Percentiles rank a stretch among this genome's conserved stretches.
phyloP scores from a whole-genome alignment of 2,329 filamentous ascomycete genomes.

The Corinectria fuckeliana region DNA sequence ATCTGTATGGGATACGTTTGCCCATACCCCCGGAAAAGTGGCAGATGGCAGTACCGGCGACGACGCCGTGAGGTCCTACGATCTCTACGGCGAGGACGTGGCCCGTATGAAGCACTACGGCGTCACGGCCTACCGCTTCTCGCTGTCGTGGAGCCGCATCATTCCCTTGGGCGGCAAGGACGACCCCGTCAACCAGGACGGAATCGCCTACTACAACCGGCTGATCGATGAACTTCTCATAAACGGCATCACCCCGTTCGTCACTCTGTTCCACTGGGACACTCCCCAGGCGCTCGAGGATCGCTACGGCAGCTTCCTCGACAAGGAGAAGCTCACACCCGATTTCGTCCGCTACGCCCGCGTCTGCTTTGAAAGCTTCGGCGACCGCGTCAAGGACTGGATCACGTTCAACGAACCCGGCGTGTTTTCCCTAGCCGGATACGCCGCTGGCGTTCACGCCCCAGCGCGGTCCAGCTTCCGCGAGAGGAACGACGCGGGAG shows the following conservation, averaged over 20 bases:
- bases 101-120: slow-evolving; percentile 64
- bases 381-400: slow-evolving; percentile 33
- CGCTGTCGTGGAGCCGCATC: slow-evolving; percentile 68
- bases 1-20: slow-evolving; percentile 51
- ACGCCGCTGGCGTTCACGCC: slow-evolving; percentile 31
- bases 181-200: slow-evolving; percentile 66
- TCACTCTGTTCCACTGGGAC: slow-evolving; percentile 72
- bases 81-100: slow-evolving; percentile 55
- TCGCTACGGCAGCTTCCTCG: slow-evolving; percentile 30
- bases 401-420: slow-evolving; percentile 34
- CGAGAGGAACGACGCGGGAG: slow-evolving; percentile 27
- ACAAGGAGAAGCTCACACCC: slow-evolving; percentile 28
- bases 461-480: slow-evolving; percentile 30
- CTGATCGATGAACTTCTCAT: slow-evolving; percentile 62
- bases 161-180: slow-evolving; percentile 68
- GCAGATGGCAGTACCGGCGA: slow-evolving; percentile 48
- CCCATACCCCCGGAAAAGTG: slow-evolving; percentile 47
- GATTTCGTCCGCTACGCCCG: slow-evolving; percentile 34
- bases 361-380: slow-evolving; percentile 32
- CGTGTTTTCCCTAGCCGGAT: slow-evolving; percentile 26
- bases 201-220: slow-evolving; percentile 64
- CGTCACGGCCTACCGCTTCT: slow-evolving; percentile 68
- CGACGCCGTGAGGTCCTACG: slow-evolving; percentile 48
- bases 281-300: slow-evolving; percentile 49
- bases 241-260: slow-evolving; percentile 64